These are phyloP conservation scores for Solanum bukasovii DNA, from an alignment of 257 asterid species.

Conservation along the genomic window DNA sequence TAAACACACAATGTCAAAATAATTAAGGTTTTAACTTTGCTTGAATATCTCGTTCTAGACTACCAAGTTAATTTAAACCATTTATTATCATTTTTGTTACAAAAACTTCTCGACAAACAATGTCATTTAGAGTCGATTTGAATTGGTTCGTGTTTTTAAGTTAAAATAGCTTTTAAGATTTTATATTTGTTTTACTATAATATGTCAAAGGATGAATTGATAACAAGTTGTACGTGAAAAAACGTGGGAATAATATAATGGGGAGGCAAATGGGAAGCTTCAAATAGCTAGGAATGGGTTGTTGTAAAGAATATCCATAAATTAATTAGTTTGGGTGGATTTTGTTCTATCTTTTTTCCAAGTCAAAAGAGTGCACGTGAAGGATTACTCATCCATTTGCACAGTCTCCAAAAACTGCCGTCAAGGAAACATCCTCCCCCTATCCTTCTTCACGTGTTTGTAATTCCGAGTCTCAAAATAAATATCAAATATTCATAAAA, in stretches of 20 bases:
- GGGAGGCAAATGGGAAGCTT: neutral
- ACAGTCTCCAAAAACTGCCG: neutral
- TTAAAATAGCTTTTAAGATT: too few relatives aligned
- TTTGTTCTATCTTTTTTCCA: neutral
- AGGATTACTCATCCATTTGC: neutral
- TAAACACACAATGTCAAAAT: too few relatives aligned
- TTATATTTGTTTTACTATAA: too few relatives aligned
- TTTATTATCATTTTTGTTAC: too few relatives aligned
- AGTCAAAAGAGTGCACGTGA: slow-evolving; percentile 10
- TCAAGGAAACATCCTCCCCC: slow-evolving; percentile 7
- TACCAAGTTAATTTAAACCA: too few relatives aligned
- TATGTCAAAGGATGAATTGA: neutral
- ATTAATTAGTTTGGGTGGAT: neutral
- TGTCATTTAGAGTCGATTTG: too few relatives aligned
- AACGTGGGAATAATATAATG: neutral
- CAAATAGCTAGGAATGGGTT: neutral
- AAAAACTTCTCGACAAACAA: too few relatives aligned
- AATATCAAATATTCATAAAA: too few relatives aligned
- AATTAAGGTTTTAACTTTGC: too few relatives aligned
- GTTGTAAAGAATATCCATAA: neutral
- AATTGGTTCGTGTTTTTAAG: accelerated
- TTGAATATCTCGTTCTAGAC: too few relatives aligned
- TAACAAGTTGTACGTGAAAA: neutral
- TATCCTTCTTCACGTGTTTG: neutral
- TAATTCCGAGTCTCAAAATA: neutral